Conservation (phyloP, 2,329 filamentous ascomycete species). For the Neobulgaria alba region DNA sequence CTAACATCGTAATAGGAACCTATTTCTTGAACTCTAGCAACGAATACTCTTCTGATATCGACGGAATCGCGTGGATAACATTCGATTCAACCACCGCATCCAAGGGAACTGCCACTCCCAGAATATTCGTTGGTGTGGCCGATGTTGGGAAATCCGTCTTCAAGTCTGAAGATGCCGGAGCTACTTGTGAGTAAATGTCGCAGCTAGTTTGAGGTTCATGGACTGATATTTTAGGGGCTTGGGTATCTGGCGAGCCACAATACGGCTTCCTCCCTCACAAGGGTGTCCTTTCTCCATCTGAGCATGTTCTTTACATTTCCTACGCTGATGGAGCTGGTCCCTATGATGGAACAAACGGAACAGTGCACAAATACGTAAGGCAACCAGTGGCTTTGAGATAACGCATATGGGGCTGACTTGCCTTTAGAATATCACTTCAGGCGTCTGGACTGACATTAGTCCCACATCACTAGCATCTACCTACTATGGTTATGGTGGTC, state of each 20-base stretch:
- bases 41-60: slow-evolving; percentile 12
- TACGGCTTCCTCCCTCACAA: slow-evolving; percentile 20
- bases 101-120: slow-evolving; percentile 15
- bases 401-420: background rate
- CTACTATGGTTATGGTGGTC: slow-evolving; percentile 45
- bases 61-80: slow-evolving; percentile 19
- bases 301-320: slow-evolving; percentile 46
- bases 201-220: background rate
- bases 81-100: slow-evolving; percentile 17
- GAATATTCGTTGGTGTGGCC: slow-evolving; percentile 21
- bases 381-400: no score
- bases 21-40: slow-evolving; percentile 13
- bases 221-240: slow-evolving; percentile 14
- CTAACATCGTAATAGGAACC: slow-evolving; percentile 11
- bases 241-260: slow-evolving; percentile 19
- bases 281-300: slow-evolving; percentile 25
- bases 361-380: slow-evolving; percentile 40
- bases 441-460: slow-evolving; percentile 48
- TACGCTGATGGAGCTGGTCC: slow-evolving; percentile 48
- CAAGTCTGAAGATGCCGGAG: slow-evolving; percentile 20
- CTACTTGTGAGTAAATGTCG: slow-evolving; percentile 13
- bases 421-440: slow-evolving; percentile 31
- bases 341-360: slow-evolving; percentile 46
- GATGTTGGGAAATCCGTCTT: slow-evolving; percentile 19
- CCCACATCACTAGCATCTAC: slow-evolving; percentile 34